phyloP scores from a whole-genome alignment of 106 monocot species.

The Dioscorea zingiberensis region DNA sequence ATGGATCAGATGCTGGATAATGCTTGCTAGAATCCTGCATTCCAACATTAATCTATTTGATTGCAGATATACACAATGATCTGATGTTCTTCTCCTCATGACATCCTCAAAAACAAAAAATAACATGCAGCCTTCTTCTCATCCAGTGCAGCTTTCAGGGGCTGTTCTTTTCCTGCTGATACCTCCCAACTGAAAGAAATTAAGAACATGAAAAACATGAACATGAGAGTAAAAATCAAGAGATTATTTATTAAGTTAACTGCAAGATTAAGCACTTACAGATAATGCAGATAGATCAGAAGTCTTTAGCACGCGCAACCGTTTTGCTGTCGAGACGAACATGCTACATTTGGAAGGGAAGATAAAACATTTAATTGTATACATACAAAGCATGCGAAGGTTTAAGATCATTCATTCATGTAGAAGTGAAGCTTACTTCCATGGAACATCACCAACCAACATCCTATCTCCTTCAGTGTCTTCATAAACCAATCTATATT shows the following conservation, averaged over 20 bases:
- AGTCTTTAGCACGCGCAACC: conserved; percentile 73
- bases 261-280: conserved; percentile 19
- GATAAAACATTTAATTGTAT: background rate
- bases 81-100: no score
- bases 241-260: no score
- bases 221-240: background rate
- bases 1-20: no score
- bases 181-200: conserved; percentile 24
- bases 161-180: conserved; percentile 28
- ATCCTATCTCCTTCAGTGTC: conserved; percentile 86
- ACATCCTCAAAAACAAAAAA: no score
- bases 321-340: conserved; percentile 65
- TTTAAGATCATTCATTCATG: no score
- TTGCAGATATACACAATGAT: no score
- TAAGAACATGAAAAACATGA: background rate
- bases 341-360: conserved; percentile 37
- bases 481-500: conserved; percentile 86
- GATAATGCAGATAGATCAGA: conserved; percentile 46
- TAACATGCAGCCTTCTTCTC: no score
- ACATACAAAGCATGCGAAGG: no score
- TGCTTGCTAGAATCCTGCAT: no score
- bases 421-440: conserved; percentile 90
- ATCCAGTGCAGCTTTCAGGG: conserved; percentile 5
- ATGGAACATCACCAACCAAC: conserved; percentile 91
- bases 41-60: no score